A percentile compares a stretch with the other conserved stretches of the same genome.
Conservation (phyloP, 179 eudicot species). For the Heliamphora ciliata region DNA sequence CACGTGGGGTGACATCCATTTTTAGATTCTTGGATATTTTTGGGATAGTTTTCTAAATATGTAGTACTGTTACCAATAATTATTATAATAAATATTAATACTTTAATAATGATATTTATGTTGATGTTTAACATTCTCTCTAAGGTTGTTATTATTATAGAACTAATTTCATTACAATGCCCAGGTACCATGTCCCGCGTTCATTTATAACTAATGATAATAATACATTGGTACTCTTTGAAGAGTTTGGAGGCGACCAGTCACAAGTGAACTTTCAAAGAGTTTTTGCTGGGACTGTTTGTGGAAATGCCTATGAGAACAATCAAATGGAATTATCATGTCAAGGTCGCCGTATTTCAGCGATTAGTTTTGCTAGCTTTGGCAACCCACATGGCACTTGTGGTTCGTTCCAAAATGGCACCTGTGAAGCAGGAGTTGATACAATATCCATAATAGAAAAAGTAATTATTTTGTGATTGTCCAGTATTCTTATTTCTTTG, state of each 20-base stretch:
- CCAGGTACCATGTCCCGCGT: constrained; percentile 86
- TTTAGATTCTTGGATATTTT: no score
- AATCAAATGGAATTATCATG: constrained; percentile 32
- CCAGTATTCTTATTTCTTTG: neutral
- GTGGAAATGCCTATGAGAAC: constrained; percentile 41
- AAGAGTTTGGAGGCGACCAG: constrained; percentile 78
- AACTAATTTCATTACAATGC: neutral
- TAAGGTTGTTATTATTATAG: no score
- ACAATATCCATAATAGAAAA: constrained; percentile 39
- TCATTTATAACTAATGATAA: constrained; percentile 51
- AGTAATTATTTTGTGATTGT: constrained; percentile 15
- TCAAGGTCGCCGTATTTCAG: constrained; percentile 41
- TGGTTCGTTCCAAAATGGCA: constrained; percentile 49
- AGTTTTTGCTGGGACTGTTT: constrained; percentile 32
- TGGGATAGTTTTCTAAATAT: no score
- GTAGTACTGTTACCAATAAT: no score
- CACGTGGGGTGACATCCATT: no score
- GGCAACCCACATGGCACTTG: constrained; percentile 57
- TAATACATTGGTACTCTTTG: constrained; percentile 63
- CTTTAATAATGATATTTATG: no score
- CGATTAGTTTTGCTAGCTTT: constrained; percentile 53
- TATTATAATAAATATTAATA: no score
- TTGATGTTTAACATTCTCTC: no score
- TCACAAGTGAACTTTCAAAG: constrained; percentile 48
- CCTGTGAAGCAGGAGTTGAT: constrained; percentile 32